Conservation (phyloP, 805 yeast genomes). For the Ogataea minuta region DNA sequence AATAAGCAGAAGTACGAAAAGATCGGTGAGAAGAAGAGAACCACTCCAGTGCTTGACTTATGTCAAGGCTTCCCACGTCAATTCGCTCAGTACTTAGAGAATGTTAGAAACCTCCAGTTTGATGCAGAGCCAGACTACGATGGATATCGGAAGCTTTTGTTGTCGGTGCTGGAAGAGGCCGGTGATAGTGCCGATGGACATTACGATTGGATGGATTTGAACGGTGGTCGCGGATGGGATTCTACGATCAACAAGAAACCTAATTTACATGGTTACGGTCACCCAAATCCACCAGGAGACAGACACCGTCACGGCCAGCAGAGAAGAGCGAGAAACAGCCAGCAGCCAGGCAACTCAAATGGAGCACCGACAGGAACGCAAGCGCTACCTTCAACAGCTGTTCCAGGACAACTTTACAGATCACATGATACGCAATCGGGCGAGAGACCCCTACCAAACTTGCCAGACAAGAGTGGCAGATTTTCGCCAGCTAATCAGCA, state of each 20-base stretch:
- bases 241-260: conserved; percentile 85
- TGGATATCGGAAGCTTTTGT: conserved; percentile 72
- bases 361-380: conserved; percentile 12
- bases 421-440: conserved; percentile 23
- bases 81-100: conserved; percentile 86
- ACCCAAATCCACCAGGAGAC: conserved; percentile 79
- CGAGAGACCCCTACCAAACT: conserved; percentile 35
- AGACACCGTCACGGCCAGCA: conserved; percentile 44
- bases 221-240: conserved; percentile 97
- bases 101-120: conserved; percentile 84
- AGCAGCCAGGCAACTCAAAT: conserved; percentile 25
- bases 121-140: conserved; percentile 96
- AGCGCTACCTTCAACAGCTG: conserved; percentile 15
- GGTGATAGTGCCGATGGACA: conserved; percentile 79
- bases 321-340: conserved; percentile 33
- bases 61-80: conserved; percentile 90
- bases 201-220: conserved; percentile 97
- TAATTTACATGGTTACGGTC: conserved; percentile 93
- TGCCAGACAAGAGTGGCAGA: conserved; percentile 30
- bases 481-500: conserved; percentile 21
- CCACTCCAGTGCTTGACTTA: conserved; percentile 80
- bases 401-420: conserved; percentile 19
- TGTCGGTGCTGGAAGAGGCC: conserved; percentile 71
- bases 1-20: conserved; percentile 97
- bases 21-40: conserved; percentile 93